Conservation (phyloP, 768 basidiomycete genomes). For the Gloeophyllum trabeum region DNA sequence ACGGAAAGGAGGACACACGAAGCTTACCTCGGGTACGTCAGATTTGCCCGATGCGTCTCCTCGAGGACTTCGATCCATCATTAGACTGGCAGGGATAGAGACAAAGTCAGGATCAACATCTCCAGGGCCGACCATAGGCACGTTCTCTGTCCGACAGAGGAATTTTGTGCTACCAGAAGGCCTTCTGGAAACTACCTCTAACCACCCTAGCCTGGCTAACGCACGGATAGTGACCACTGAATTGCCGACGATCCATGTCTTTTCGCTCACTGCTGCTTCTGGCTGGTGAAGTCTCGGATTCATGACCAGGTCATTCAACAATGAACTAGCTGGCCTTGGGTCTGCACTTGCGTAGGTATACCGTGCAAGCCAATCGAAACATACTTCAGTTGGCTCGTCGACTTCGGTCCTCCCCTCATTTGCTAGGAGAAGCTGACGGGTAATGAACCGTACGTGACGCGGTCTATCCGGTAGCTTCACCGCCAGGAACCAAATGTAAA, state of each 20-base stretch:
- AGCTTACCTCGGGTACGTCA: too few relatives aligned
- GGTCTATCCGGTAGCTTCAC: conserved; percentile 75
- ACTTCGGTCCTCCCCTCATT: conserved; percentile 64
- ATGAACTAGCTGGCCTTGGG: conserved; percentile 74
- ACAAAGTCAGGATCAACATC: conserved; percentile 75
- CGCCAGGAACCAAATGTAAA: conserved; percentile 93
- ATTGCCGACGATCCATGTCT: conserved; percentile 81
- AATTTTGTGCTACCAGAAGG: conserved; percentile 86
- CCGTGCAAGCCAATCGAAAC: conserved; percentile 94
- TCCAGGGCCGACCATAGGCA: conserved; percentile 74
- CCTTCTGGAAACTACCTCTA: conserved; percentile 73
- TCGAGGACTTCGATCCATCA: conserved; percentile 50
- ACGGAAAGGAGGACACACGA: too few relatives aligned
- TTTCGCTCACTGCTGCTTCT: conserved; percentile 39
- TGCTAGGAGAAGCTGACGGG: conserved; percentile 74
- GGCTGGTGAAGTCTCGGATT: conserved; percentile 28
- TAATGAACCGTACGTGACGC: conserved; percentile 76
- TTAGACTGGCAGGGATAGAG: conserved; percentile 59
- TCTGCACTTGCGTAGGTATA: conserved; percentile 93
- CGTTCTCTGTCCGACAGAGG: conserved; percentile 80
- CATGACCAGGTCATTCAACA: conserved; percentile 73
- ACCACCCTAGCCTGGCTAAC: conserved; percentile 71
- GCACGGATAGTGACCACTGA: conserved; percentile 76
- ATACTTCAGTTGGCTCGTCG: conserved; percentile 90
- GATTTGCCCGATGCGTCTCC: too few relatives aligned